These are phyloP conservation scores for Blastomyces emzantsi DNA, from an alignment of 2,329 filamentous ascomycete species.

Conservation along the genomic window DNA sequence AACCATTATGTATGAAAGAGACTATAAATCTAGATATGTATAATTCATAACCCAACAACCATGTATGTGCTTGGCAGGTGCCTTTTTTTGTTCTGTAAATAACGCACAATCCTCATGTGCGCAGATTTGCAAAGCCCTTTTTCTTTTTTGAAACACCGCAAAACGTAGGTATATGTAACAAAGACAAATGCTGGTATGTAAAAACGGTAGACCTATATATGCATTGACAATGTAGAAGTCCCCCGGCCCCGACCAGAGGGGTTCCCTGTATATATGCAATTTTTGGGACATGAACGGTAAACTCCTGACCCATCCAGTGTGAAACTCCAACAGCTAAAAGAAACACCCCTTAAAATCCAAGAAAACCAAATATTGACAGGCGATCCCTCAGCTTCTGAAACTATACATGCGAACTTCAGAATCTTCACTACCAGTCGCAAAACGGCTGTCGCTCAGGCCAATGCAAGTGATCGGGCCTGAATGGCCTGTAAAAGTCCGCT, in stretches of 20 bases:
- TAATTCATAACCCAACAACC: too few relatives aligned
- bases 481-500: constrained; percentile 86
- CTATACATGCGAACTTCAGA: constrained; percentile 80
- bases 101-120: too few relatives aligned
- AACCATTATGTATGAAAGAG: too few relatives aligned
- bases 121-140: too few relatives aligned
- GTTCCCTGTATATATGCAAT: background rate
- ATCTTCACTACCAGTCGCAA: constrained; percentile 90
- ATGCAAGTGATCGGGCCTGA: constrained; percentile 88
- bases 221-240: background rate
- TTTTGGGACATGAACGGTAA: background rate
- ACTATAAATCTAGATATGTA: too few relatives aligned
- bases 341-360: too few relatives aligned
- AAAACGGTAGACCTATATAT: background rate
- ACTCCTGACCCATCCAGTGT: too few relatives aligned
- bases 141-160: background rate
- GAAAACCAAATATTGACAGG: background rate
- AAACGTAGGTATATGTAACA: background rate
- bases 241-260: too few relatives aligned
- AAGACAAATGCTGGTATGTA: background rate
- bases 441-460: constrained; percentile 75
- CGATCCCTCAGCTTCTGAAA: constrained; percentile 37
- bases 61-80: too few relatives aligned
- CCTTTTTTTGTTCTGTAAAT: too few relatives aligned
- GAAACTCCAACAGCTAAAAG: too few relatives aligned